Evolutionary conservation across 345 rosid genomes (phyloP), one percentile per base, ranked within the genome.

Genomic region (Salix arbutifolia): DNA sequence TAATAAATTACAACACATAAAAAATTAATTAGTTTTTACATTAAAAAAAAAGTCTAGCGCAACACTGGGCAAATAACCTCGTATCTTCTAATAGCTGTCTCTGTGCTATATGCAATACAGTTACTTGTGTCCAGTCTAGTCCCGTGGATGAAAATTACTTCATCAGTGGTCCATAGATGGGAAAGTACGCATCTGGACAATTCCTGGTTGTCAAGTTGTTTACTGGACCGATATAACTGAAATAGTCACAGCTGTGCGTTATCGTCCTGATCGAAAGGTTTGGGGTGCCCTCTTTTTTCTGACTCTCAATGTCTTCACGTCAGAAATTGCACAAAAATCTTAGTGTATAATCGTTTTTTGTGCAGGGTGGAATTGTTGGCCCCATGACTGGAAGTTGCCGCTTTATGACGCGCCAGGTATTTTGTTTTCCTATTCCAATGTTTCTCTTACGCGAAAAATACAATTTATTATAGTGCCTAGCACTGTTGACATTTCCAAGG

Each of bases 191-290:
- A 50, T 77, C 75, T 77, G 80, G 76, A 65, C 44, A 31, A 65
- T 77, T 50, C 26, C 75, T 77, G 52, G 75, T 74, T 76, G 87
- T 70, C 81, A 74, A 72, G 88, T 87, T 76, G 84, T 85, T 81
- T 88, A 80, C 70, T 87, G 87, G 86, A 87, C 69, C 48, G 87
- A 85, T 50, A 58, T 85, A 61, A 78, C 67, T 23, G 83, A 87
- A 53, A 87, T 87, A 65, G 84, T 87, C 61, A 85, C 90, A 0
- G 87, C 90, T 48, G 84, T 85, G 28, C 77, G 85, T 69, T 83
- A 79, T 72, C 66, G 68, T 13, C 90, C 88, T 68, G 87, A 83
- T 80, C 88, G 88, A 82, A 81, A 87, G 90, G 87, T 86, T 61
- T 31, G 58, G 10, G 71, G 61, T 72, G 38, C 1, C 70, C 64